Evolutionary conservation across 2,329 filamentous ascomycete genomes (phyloP).

Genomic region (Fusarium miscanthi): DNA sequence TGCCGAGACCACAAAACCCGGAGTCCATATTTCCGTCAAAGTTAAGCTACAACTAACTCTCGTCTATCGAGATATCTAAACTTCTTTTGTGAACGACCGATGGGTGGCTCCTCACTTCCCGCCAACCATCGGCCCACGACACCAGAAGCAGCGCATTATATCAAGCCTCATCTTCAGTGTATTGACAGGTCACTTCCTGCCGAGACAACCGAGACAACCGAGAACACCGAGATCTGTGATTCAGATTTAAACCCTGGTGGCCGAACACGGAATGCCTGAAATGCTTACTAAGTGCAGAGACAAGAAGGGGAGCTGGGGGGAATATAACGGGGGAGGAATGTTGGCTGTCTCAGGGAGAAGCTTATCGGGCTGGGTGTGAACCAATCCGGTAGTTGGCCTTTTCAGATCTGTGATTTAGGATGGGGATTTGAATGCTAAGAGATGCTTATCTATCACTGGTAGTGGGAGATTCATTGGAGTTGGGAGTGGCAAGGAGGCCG

Average conservation of each 20-base stretch:
- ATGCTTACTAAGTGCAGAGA: too few species aligned
- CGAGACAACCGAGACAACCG: not conserved
- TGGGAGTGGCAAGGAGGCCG: not conserved
- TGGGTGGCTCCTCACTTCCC: not conserved
- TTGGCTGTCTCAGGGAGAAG: not conserved
- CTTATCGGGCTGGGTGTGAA: not conserved
- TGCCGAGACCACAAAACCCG: not conserved
- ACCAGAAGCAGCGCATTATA: not conserved
- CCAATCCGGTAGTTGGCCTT: not conserved
- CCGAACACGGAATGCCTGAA: not conserved
- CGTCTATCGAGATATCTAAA: too few species aligned
- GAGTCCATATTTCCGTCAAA: not conserved
- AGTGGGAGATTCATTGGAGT: not conserved
- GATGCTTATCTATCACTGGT: not conserved
- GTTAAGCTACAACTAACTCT: not conserved
- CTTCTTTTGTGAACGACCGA: not conserved
- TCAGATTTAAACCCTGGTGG: not conserved
- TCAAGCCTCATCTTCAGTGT: not conserved
- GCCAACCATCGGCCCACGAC: not conserved
- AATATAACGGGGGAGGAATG: constrained; percentile 16
- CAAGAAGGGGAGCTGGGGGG: too few species aligned
- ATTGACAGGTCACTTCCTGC: not conserved
- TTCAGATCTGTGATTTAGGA: not conserved
- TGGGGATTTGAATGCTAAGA: not conserved
- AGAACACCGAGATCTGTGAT: constrained; percentile 3